Evolutionary conservation across 2,329 filamentous ascomycete species (phyloP), one percentile per base, ranked within the genome.

Genomic region (Phyllosticta citriasiana): DNA sequence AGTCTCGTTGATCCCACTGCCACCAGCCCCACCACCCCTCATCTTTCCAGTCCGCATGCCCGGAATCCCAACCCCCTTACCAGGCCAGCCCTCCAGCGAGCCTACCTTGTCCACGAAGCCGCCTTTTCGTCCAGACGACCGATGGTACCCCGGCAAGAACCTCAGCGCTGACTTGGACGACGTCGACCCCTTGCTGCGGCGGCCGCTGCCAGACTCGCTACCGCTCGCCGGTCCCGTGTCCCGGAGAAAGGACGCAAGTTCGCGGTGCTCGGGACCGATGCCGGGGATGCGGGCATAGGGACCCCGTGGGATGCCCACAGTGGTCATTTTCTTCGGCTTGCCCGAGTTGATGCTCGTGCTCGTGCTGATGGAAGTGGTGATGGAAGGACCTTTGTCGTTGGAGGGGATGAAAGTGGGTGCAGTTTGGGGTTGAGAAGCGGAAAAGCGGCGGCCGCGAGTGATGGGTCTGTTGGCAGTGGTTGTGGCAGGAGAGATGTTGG

Each of bases 171-270:
- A 47, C 14, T 47, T 47, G 12, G 40, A 47, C 40, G 40, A 47
- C 40, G 16, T 14, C 35, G 35, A 40, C 4, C 12, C 35, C 35
- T 40, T 40, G 35, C 35, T 40, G 35, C 16, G 40, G 40, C 14
- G 40, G 14, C 40, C 40, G 40, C 40, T 47, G n/a, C 25, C 35
- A 53, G 53, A 47, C 53, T 30, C 51, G n/a, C 40, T 47, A 7
- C 30, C 35, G 22, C 12, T 47, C 35, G 63, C 57, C 6, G 74
- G 74, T 22, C 71, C 73, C 4, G 73, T 76, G 6, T 71, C 73
- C 61, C 68, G 68, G 56, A 76, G 63, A 59, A 76, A 76, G 55
- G 68, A 72, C 14, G 72, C 72, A 59, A 76, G 65, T 50, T 76
- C 73, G 35, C 40, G 40, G 14, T 47, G 40, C 69, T 68, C 70